phyloP scores from a whole-genome alignment of 208 protist species.

The Crithidia thermophila region DNA sequence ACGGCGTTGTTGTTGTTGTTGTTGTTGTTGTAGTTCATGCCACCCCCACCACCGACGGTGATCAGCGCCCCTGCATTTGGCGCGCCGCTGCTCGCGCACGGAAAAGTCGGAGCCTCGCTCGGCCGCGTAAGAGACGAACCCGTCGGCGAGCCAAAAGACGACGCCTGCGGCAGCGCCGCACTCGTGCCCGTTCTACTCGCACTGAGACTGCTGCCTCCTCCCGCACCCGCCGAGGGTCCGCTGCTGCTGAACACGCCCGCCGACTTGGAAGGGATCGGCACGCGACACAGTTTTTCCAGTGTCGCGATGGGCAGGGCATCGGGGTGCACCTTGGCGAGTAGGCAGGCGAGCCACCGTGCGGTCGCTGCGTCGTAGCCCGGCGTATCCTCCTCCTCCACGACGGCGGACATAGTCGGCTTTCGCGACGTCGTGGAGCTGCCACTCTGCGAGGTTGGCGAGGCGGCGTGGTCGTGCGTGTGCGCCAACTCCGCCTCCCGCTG shows the following conservation, averaged over 20 bases:
- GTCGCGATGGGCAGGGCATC: constrained; percentile 53
- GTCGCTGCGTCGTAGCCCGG: constrained; percentile 26
- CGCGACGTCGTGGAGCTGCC: background rate
- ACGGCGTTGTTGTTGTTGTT: background rate
- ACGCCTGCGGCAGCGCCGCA: background rate
- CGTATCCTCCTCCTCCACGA: background rate
- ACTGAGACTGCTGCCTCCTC: background rate
- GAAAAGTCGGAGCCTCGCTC: too few relatives aligned
- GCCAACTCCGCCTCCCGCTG: background rate
- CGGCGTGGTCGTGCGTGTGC: background rate
- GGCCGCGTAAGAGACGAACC: too few relatives aligned
- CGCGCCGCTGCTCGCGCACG: background rate
- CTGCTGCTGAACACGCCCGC: too few relatives aligned
- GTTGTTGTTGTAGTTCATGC: background rate
- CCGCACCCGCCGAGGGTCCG: too few relatives aligned
- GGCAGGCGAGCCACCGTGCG: constrained; percentile 28
- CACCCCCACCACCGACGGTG: background rate
- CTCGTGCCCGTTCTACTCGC: background rate
- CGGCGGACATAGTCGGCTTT: background rate
- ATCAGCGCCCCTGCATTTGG: background rate
- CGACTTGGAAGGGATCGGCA: constrained; percentile 15
- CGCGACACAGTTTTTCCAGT: constrained; percentile 30
- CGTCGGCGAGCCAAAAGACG: background rate
- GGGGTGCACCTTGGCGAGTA: constrained; percentile 51
- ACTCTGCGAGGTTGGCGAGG: background rate